Conservation (phyloP, 164 flowering plant species). For the Annona cherimola region DNA sequence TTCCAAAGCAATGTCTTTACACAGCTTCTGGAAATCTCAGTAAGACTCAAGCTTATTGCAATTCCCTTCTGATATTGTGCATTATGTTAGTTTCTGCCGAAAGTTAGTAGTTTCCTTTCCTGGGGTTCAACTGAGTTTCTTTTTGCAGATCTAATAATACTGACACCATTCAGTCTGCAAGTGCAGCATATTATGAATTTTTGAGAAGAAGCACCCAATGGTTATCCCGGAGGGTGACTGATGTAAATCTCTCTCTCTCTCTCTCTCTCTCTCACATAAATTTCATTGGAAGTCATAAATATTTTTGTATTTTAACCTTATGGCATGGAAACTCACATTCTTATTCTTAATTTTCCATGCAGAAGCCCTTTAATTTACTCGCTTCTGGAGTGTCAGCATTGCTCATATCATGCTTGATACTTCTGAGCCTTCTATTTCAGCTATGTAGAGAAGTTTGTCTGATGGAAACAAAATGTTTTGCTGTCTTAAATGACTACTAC, state of each 20-base stretch:
- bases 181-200: slow-evolving; percentile 57
- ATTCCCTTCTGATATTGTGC: background rate
- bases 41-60: slow-evolving; percentile 27
- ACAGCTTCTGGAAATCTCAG: slow-evolving; percentile 52
- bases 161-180: slow-evolving; percentile 29
- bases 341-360: slow-evolving; percentile 25
- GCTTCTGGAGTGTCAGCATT: slow-evolving; percentile 58
- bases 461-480: slow-evolving; percentile 15
- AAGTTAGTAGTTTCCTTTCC: background rate
- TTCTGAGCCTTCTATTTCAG: slow-evolving; percentile 19
- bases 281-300: background rate
- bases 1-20: slow-evolving; percentile 47
- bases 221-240: slow-evolving; percentile 77
- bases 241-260: slow-evolving; percentile 43
- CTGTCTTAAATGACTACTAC: slow-evolving; percentile 2
- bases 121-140: background rate
- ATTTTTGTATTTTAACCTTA: background rate
- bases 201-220: slow-evolving; percentile 64
- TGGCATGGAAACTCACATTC: background rate
- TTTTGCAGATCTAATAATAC: slow-evolving; percentile 31
- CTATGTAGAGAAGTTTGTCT: slow-evolving; percentile 24
- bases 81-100: background rate
- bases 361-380: slow-evolving; percentile 71
- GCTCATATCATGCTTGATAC: slow-evolving; percentile 52
- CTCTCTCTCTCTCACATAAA: too few relatives aligned